phyloP scores from a whole-genome alignment of 495 filamentous ascomycete genomes.

The Cryomyces minteri region DNA sequence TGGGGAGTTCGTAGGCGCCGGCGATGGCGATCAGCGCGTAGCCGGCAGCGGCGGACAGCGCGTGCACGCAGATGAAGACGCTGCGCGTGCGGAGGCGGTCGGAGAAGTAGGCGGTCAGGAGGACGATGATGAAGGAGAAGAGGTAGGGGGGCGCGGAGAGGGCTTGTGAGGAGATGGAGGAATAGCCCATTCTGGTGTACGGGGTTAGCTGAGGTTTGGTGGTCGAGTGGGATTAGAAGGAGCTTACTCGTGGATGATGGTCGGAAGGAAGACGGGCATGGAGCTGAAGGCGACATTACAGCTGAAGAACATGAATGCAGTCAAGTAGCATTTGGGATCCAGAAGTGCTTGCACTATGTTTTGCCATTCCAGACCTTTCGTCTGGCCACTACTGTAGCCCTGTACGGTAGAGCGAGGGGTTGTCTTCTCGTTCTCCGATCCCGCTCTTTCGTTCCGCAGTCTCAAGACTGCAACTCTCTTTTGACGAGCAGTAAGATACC shows the following conservation, averaged over 20 bases:
- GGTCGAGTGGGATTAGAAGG: no score
- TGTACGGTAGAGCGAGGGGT: no score
- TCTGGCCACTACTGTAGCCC: neutral
- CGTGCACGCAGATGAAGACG: conserved; percentile 14
- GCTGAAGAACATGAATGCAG: conserved; percentile 30
- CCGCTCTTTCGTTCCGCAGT: conserved; percentile 24
- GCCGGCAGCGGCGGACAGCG: conserved; percentile 23
- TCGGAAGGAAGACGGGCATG: conserved; percentile 22
- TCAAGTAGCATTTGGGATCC: conserved; percentile 53
- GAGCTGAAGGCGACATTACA: conserved; percentile 22
- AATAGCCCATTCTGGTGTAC: conserved; percentile 13
- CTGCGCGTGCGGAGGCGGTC: conserved; percentile 15
- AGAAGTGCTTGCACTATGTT: conserved; percentile 32
- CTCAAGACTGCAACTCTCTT: conserved; percentile 29
- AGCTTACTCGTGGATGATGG: conserved; percentile 13
- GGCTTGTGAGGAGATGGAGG: conserved; percentile 14
- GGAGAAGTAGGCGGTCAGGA: conserved; percentile 17
- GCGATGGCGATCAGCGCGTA: conserved; percentile 47
- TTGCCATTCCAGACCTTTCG: conserved; percentile 25
- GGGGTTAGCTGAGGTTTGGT: neutral
- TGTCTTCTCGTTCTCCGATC: neutral
- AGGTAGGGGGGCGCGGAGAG: conserved; percentile 21
- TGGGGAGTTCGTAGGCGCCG: conserved; percentile 33
- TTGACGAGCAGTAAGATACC: conserved; percentile 29
- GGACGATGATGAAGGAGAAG: conserved; percentile 15